A percentile compares a stretch with the other conserved stretches of the same genome.
Conservation (phyloP, 2,329 filamentous ascomycete species). For the Cyclaneusma minus region DNA sequence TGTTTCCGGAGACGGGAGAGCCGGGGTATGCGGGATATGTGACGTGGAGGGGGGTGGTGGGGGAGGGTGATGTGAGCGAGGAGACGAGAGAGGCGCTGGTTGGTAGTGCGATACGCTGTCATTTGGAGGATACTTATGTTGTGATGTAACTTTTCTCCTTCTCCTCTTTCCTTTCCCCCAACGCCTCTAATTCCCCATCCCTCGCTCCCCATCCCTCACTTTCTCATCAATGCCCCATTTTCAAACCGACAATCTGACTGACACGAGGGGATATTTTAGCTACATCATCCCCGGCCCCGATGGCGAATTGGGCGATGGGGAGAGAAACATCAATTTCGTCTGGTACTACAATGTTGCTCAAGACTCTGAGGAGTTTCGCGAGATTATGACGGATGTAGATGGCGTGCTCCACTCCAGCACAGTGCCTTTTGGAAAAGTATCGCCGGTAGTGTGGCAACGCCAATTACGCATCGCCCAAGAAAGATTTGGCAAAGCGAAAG, state of each 20-base stretch:
- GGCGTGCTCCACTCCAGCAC: constrained; percentile 13
- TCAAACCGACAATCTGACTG: too few relatives aligned
- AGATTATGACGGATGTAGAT: constrained; percentile 17
- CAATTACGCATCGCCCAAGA: too few relatives aligned
- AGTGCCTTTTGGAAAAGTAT: constrained; percentile 9
- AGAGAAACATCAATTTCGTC: constrained; percentile 28
- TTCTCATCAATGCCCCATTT: too few relatives aligned
- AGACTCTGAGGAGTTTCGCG: constrained; percentile 8
- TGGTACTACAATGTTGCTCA: constrained; percentile 24
- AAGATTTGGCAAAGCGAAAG: too few relatives aligned
- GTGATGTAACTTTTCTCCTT: constrained; percentile 14
- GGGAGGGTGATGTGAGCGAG: constrained; percentile 21
- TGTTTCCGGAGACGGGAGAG: too few relatives aligned
- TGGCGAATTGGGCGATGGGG: constrained; percentile 22
- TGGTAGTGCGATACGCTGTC: constrained; percentile 25
- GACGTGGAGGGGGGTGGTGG: constrained; percentile 25
- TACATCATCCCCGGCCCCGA: constrained; percentile 26
- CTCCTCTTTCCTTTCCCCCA: too few relatives aligned
- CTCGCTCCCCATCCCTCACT: too few relatives aligned
- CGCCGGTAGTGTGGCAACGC: constrained; percentile 4
- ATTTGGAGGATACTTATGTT: constrained; percentile 22
- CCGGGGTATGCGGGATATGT: too few relatives aligned
- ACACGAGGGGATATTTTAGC: too few relatives aligned
- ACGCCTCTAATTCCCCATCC: background rate
- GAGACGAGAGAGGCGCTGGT: constrained; percentile 19